These are phyloP conservation scores for Mycena epipterygia DNA, from an alignment of 768 basidiomycete genomes.

Conservation along the genomic window DNA sequence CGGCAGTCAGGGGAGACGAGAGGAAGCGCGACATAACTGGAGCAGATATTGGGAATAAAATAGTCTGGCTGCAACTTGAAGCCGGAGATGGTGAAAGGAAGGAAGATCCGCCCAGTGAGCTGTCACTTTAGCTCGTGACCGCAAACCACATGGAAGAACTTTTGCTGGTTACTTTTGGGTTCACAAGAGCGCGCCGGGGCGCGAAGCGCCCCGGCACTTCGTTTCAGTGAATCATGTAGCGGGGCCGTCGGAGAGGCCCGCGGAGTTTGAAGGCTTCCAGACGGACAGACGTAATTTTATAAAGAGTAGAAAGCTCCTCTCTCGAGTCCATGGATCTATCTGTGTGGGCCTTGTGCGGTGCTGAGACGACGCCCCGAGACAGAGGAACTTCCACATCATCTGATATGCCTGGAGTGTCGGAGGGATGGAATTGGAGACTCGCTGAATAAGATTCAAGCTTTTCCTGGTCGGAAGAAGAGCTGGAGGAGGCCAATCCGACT, in stretches of 20 bases:
- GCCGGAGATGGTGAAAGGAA: neutral
- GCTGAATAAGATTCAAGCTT: too few relatives aligned
- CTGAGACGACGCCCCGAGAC: too few relatives aligned
- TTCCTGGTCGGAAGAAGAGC: neutral
- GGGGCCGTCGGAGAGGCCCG: too few relatives aligned
- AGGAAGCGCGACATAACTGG: slow-evolving; percentile 61
- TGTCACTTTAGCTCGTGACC: slow-evolving; percentile 11
- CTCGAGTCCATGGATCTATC: neutral
- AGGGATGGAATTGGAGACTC: neutral
- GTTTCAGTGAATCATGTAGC: too few relatives aligned
- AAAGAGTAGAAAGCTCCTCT: neutral
- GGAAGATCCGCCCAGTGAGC: slow-evolving; percentile 8
- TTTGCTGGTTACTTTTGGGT: neutral
- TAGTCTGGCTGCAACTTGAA: neutral
- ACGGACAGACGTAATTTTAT: too few relatives aligned
- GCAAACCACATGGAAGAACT: neutral
- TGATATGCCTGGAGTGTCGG: neutral
- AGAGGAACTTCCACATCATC: slow-evolving; percentile 9
- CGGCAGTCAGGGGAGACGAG: slow-evolving; percentile 78
- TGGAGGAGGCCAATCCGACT: too few relatives aligned
- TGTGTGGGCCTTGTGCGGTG: neutral
- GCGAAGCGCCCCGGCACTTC: too few relatives aligned
- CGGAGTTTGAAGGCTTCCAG: too few relatives aligned
- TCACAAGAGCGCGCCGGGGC: too few relatives aligned
- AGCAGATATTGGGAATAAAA: neutral